Conservation (phyloP, 306 rosid genomes). For the Carpinus viminea region DNA sequence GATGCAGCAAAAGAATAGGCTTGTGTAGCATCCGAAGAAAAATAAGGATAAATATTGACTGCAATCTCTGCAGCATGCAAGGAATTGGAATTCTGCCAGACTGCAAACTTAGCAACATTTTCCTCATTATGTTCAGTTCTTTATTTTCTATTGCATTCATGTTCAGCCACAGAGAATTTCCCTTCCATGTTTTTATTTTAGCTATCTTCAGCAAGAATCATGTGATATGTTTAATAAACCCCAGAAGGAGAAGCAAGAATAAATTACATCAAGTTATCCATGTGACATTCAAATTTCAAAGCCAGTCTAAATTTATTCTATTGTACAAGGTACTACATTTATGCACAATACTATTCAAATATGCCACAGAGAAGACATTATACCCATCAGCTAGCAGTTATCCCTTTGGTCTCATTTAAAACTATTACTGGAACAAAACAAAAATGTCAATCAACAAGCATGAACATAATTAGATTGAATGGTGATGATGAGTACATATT, state of each 20-base stretch:
- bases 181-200: background rate
- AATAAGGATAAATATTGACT: constrained; percentile 1
- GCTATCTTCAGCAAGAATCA: background rate
- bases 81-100: constrained; percentile 11
- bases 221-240: background rate
- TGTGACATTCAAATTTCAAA: background rate
- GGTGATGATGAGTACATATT: background rate
- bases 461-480: background rate
- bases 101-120: background rate
- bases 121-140: background rate
- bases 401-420: background rate
- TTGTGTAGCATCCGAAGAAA: background rate
- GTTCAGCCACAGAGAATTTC: background rate
- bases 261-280: background rate
- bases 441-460: background rate
- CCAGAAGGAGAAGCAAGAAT: background rate
- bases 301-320: background rate
- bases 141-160: background rate
- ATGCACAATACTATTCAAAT: background rate
- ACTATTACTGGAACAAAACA: background rate
- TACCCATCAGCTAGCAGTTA: background rate
- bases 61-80: constrained; percentile 1
- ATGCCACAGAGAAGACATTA: background rate
- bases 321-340: background rate
- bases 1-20: constrained; percentile 4